These are phyloP conservation scores for Nephelium lappaceum DNA, from an alignment of 345 rosid species.

Conservation along the genomic window DNA sequence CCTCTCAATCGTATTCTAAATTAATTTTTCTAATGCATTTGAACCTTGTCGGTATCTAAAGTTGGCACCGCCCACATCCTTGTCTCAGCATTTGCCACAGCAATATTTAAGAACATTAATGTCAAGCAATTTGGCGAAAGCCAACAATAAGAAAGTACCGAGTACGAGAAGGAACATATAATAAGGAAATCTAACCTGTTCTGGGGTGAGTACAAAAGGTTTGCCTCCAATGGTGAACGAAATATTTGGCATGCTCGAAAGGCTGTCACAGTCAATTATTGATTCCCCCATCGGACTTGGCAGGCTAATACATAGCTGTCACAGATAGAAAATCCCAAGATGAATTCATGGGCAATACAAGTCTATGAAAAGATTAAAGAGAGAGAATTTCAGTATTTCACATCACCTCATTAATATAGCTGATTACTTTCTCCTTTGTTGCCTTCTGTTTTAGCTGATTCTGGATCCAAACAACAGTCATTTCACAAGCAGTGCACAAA, in stretches of 20 bases:
- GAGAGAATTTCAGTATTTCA: neutral
- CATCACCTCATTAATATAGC: conserved; percentile 57
- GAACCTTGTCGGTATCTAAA: neutral
- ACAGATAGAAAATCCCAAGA: neutral
- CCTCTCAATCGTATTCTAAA: no score
- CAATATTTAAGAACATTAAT: neutral
- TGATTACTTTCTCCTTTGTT: conserved; percentile 56
- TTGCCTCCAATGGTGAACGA: conserved; percentile 62
- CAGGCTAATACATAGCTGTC: conserved; percentile 66
- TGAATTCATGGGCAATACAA: no score
- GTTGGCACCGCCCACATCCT: neutral
- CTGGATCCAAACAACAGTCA: conserved; percentile 71
- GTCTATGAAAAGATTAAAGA: neutral
- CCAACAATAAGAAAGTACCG: neutral
- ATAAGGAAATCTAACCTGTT: conserved; percentile 51
- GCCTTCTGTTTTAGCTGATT: conserved; percentile 58
- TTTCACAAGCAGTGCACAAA: conserved; percentile 58
- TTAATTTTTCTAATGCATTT: neutral
- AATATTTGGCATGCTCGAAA: conserved; percentile 56
- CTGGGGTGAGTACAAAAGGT: conserved; percentile 63
- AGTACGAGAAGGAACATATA: neutral
- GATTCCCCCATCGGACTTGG: conserved; percentile 76
- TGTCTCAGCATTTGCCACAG: neutral
- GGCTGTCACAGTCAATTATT: conserved; percentile 46
- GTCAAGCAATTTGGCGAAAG: neutral